These are phyloP conservation scores for Aureobasidium melanogenum DNA, from an alignment of 2,329 filamentous ascomycete genomes.

Conservation along the genomic window DNA sequence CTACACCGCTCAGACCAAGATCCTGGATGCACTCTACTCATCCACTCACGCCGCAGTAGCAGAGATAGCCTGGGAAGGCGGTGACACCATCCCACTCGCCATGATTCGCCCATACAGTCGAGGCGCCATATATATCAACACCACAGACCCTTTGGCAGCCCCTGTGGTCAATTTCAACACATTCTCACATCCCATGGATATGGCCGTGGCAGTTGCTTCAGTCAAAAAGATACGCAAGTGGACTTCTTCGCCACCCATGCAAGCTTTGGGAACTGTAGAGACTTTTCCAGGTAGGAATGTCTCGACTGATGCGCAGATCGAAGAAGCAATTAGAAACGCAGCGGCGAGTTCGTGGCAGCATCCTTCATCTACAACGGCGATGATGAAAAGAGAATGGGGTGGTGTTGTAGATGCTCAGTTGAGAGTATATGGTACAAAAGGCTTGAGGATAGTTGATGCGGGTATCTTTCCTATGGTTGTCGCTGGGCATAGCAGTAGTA, in stretches of 20 bases:
- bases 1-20: conserved; percentile 38
- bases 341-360: conserved; percentile 3
- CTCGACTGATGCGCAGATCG: conserved; percentile 16
- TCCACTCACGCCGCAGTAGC: conserved; percentile 34
- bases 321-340: background rate
- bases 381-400: conserved; percentile 36
- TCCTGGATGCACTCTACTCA: conserved; percentile 37
- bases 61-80: conserved; percentile 35
- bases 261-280: conserved; percentile 25
- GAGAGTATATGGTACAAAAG: conserved; percentile 32
- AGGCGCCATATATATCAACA: conserved; percentile 26
- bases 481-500: conserved; percentile 15
- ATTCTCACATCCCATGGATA: conserved; percentile 30
- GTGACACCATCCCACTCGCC: conserved; percentile 19
- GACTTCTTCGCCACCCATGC: conserved; percentile 24
- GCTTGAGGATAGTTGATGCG: conserved; percentile 36
- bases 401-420: conserved; percentile 39
- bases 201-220: conserved; percentile 25
- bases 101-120: conserved; percentile 28
- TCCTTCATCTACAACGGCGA: conserved; percentile 30
- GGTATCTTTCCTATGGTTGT: conserved; percentile 35
- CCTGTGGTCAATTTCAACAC: conserved; percentile 34
- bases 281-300: conserved; percentile 18
- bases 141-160: conserved; percentile 22
- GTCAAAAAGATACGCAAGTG: conserved; percentile 28